Base-by-base conservation (phyloP, 495 filamentous ascomycete genomes). In the Podospora bellae-mahoneyi region DNA sequence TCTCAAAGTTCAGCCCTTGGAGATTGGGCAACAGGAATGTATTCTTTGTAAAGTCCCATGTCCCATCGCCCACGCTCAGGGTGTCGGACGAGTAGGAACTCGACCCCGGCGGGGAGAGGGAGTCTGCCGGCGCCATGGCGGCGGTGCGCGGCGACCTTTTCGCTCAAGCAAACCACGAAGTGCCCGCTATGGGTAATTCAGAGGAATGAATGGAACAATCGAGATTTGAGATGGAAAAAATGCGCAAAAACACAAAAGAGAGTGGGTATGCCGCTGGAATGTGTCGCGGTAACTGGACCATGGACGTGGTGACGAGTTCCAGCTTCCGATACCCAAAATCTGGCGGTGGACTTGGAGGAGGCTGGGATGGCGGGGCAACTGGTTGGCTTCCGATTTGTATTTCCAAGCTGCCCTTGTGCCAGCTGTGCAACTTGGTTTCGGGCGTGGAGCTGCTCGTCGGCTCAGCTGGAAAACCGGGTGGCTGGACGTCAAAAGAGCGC, bases 11-110 rank as follows among this genome's bases (percentile, higher is more conserved):
- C 18, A 96, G 76, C 2, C 93, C 93, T 76, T 91, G 84, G 53
- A 97, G 78, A 79, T 95, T 95, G 27, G 93, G 93, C 59, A 97
- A 79, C 60, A 97, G 84, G 78, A 97, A 97, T 9, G 89, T 91
- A 78, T 97, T 93, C 77, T 90, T 87, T 67, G 84, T 81, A 27
- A 86, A 85, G 72, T 97, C 92, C 93, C 93, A 97, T 32, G 93
- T 97, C 32, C 93, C 93, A 81, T 97, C 93, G 67, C 93, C 93
- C 19, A 97, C 93, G 70, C 85, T 86, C 79, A 96, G 82, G 56
- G 91, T 94, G 77, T 92, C 85, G 58, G 92, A 96, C 60, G 85
- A 80, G 82, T 97, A 97, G 23, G 86, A 88, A 77, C 89, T 91
- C 83, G 89, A 91, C 76, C 93, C 93, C 23, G 93, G 83, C 67